Conservation (phyloP, 2,329 filamentous ascomycete species). For the Neobulgaria alba region DNA sequence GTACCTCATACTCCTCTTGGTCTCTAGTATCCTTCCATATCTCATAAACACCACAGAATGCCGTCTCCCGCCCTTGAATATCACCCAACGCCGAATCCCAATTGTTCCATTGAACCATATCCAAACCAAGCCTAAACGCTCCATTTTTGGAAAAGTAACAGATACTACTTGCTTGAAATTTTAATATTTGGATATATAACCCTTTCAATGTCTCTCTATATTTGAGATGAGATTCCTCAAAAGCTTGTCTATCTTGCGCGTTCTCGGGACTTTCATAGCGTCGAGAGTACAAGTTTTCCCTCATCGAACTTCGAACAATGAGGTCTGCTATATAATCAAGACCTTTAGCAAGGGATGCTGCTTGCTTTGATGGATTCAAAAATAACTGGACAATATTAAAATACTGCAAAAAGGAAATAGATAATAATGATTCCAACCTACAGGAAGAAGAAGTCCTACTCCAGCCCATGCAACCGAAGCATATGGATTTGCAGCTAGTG, state of each 20-base stretch:
- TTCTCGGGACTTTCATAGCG: conserved; percentile 2
- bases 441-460: conserved; percentile 9
- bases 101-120: conserved; percentile 7
- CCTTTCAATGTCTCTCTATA: conserved; percentile 8
- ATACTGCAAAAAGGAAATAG: not conserved
- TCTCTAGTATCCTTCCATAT: conserved; percentile 5
- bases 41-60: not conserved
- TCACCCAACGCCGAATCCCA: conserved; percentile 8
- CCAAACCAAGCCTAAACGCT: conserved; percentile 1
- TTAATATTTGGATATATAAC: conserved; percentile 9
- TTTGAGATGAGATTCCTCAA: too few relatives aligned
- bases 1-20: conserved; percentile 1
- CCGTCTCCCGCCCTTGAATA: conserved; percentile 1
- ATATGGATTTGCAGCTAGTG: conserved; percentile 9
- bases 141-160: conserved; percentile 5
- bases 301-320: conserved; percentile 7
- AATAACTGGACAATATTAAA: conserved; percentile 1
- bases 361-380: conserved; percentile 15
- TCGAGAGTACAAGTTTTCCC: conserved; percentile 10
- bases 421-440: not conserved
- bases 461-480: conserved; percentile 15
- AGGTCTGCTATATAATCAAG: conserved; percentile 9
- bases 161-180: conserved; percentile 8
- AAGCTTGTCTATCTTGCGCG: not conserved
- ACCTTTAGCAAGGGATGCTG: conserved; percentile 3